These are phyloP conservation scores for Nakaseomyces uthaithaninus DNA, from an alignment of 1,139 yeast genomes.

Conservation along the genomic window DNA sequence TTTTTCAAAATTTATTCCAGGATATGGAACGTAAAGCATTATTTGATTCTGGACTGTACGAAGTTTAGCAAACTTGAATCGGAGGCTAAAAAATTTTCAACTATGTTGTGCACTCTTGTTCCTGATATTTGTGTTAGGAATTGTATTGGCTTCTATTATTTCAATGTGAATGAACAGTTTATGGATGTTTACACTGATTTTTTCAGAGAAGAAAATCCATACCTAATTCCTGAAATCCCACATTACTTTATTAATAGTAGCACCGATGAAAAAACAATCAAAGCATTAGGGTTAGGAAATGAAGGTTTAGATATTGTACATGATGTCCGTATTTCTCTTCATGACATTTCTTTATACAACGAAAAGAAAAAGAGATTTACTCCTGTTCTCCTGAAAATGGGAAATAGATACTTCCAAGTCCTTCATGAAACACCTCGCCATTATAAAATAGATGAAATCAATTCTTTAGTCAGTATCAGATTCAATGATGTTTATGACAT, in stretches of 20 bases:
- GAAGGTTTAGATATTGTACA: constrained; percentile 34
- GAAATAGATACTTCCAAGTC: constrained; percentile 60
- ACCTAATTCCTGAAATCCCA: constrained; percentile 19
- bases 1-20: constrained; percentile 61
- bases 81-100: constrained; percentile 26
- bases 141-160: constrained; percentile 49
- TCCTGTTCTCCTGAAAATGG: constrained; percentile 59
- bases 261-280: constrained; percentile 43
- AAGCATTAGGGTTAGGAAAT: constrained; percentile 43
- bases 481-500: constrained; percentile 50
- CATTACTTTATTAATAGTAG: constrained; percentile 36
- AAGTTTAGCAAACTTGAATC: constrained; percentile 38
- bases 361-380: constrained; percentile 35
- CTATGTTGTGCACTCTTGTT: constrained; percentile 34
- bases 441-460: constrained; percentile 32
- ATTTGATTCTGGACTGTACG: constrained; percentile 62
- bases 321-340: constrained; percentile 49
- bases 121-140: constrained; percentile 46
- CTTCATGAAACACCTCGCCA: constrained; percentile 36
- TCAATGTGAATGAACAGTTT: constrained; percentile 49
- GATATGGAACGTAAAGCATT: constrained; percentile 64
- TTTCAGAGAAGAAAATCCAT: constrained; percentile 19
- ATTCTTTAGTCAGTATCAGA: constrained; percentile 24
- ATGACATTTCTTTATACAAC: constrained; percentile 38
- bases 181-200: constrained; percentile 33